These are phyloP conservation scores for Tolypocladium ophioglossoides DNA, from an alignment of 2,329 filamentous ascomycete species.

Conservation along the genomic window DNA sequence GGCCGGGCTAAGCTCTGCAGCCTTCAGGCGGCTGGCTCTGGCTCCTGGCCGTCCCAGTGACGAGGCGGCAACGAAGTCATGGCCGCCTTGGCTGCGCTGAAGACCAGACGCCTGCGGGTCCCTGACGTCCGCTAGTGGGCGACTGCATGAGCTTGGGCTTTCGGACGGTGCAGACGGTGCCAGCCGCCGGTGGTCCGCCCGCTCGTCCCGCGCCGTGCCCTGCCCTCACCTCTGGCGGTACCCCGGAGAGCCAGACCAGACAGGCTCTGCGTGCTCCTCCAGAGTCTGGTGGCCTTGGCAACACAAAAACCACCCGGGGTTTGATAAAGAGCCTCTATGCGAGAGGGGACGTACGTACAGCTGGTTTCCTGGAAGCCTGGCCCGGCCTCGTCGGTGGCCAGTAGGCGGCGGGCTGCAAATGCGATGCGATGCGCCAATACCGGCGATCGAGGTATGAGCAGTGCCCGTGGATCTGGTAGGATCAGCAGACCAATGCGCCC, in stretches of 20 bases:
- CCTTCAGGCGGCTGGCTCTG: neutral
- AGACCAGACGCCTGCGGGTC: neutral
- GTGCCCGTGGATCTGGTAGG: neutral
- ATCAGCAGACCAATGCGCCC: constrained; percentile 1
- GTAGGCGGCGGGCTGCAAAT: neutral
- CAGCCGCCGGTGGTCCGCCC: constrained; percentile 1
- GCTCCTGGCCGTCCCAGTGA: neutral
- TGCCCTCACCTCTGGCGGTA: neutral
- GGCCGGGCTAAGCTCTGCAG: neutral
- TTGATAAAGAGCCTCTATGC: neutral
- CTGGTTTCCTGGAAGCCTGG: neutral
- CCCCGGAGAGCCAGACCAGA: neutral
- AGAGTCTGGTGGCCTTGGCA: neutral
- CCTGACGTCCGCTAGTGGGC: neutral
- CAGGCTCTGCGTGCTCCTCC: neutral
- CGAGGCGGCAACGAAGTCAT: too few species aligned
- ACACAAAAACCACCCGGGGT: neutral
- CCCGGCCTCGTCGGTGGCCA: neutral
- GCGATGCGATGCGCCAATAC: neutral
- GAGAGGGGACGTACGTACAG: neutral
- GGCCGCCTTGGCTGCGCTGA: neutral
- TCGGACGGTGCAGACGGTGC: neutral
- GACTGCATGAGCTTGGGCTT: neutral
- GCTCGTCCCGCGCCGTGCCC: constrained; percentile 4
- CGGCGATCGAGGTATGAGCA: neutral